These are phyloP conservation scores for Chondrostereum purpureum DNA, from an alignment of 1,284 basidiomycete species.

Conservation along the genomic window DNA sequence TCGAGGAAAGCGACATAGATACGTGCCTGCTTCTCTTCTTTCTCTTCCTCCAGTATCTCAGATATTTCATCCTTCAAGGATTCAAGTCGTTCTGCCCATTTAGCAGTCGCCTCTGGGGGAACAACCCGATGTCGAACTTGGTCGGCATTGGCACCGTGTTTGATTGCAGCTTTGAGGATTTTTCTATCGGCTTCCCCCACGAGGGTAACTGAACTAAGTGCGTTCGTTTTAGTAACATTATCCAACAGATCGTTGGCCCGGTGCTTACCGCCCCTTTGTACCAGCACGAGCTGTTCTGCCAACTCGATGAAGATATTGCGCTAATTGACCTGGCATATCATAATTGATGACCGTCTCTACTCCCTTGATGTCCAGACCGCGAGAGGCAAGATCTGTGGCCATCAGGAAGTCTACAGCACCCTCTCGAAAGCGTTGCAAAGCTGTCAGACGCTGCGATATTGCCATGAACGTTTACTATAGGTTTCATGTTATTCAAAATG, in stretches of 20 bases:
- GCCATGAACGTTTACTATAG: slow-evolving; percentile 9
- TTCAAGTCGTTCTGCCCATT: slow-evolving; percentile 69
- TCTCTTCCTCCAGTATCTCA: slow-evolving; percentile 86
- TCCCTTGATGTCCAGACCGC: slow-evolving; percentile 95
- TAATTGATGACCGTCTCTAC: slow-evolving; percentile 98
- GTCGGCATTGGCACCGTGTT: slow-evolving; percentile 74
- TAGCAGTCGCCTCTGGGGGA: slow-evolving; percentile 70
- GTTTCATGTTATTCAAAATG: too few species aligned
- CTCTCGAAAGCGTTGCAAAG: slow-evolving; percentile 84
- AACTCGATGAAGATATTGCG: slow-evolving; percentile 94
- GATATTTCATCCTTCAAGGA: slow-evolving; percentile 75
- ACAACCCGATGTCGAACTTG: slow-evolving; percentile 88
- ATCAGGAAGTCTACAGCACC: slow-evolving; percentile 84
- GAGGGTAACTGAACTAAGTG: slow-evolving; percentile 79
- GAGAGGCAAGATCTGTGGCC: slow-evolving; percentile 93
- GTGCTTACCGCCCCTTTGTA: slow-evolving; percentile 77
- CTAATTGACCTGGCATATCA: slow-evolving; percentile 92
- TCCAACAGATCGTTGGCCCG: slow-evolving; percentile 6
- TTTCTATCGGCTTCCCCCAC: slow-evolving; percentile 96
- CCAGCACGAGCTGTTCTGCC: slow-evolving; percentile 96
- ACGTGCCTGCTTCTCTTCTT: slow-evolving; percentile 86
- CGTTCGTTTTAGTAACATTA: neutral
- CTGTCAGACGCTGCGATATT: slow-evolving; percentile 65
- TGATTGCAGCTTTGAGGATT: slow-evolving; percentile 94
- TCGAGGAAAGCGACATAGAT: slow-evolving; percentile 3